phyloP scores from a whole-genome alignment of 257 asterid genomes.

The Ajuga chamaepitys region DNA sequence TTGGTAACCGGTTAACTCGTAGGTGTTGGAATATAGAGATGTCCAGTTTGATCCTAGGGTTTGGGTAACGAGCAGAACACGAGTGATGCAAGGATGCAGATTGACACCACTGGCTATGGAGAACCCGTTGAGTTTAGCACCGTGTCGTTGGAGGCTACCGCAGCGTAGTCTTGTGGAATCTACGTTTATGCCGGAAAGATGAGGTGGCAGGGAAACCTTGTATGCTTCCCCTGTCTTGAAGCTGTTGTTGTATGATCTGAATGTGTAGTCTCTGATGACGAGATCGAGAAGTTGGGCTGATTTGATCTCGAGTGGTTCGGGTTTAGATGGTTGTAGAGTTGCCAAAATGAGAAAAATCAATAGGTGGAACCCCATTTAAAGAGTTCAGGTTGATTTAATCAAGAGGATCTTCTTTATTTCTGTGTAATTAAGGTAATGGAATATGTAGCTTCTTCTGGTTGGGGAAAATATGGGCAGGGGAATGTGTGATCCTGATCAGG shows the following conservation, averaged over 20 bases:
- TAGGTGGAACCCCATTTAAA: slow-evolving; percentile 36
- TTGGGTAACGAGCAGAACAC: slow-evolving; percentile 59
- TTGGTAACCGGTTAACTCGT: slow-evolving; percentile 57
- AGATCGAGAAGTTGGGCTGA: slow-evolving; percentile 74
- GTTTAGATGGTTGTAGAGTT: slow-evolving; percentile 7
- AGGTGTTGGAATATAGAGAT: slow-evolving; percentile 52
- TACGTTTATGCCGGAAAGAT: slow-evolving; percentile 70
- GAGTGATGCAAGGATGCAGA: slow-evolving; percentile 41
- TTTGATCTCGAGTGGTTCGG: slow-evolving; percentile 42
- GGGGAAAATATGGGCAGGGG: too few relatives aligned
- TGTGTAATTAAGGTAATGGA: too few relatives aligned
- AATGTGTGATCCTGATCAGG: too few relatives aligned
- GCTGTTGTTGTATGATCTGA: slow-evolving; percentile 39
- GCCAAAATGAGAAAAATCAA: slow-evolving; percentile 32
- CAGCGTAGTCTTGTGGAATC: slow-evolving; percentile 59
- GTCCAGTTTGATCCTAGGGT: slow-evolving; percentile 85
- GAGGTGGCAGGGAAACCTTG: slow-evolving; percentile 50
- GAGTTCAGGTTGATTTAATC: too few relatives aligned
- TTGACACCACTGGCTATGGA: slow-evolving; percentile 31
- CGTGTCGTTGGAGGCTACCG: slow-evolving; percentile 69
- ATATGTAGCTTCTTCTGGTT: too few relatives aligned
- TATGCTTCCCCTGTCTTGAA: slow-evolving; percentile 62
- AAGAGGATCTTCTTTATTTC: too few relatives aligned
- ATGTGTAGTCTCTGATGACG: slow-evolving; percentile 68
- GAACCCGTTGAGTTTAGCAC: slow-evolving; percentile 58